Base-by-base conservation (phyloP, 2,329 filamentous ascomycete genomes). In the Hypomyces perniciosus region DNA sequence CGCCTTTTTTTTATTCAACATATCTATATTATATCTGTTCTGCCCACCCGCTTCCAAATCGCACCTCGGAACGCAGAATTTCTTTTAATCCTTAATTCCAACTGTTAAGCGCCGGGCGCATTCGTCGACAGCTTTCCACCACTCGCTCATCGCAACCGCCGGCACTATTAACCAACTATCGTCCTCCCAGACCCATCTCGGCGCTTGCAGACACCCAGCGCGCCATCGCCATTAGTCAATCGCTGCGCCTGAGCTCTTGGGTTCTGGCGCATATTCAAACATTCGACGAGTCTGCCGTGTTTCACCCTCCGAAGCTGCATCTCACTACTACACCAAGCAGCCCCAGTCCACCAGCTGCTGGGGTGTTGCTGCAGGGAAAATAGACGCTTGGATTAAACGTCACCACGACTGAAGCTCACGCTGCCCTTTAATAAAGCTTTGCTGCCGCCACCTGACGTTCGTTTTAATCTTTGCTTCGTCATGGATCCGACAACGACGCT, bases 401-500 rank as follows among this genome's bases (percentile, higher is more conserved):
- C 20, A 3, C 20, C 20, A 20, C 20, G 20, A 20, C 20, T 20
- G 20, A 20, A 20, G 20, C 20, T 20, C 20, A 20, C 20, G 20
- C 20, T 20, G 20, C 20, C 20, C 20, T 20, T 20, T 20, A 43
- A 53, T 46, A 49, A 50, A 45, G 33, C 33, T 33, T 20, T 38
- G 28, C 33, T 31, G 44, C 26, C 30, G 43, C 26, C 28, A 28
- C 28, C 26, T 43, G 30, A 37, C 33, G 12, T 33, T 35, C 29
- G 12, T 38, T 9, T 8, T 37, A 20, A 47, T 20, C 29, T 49
- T 48, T 48, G 38, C 48, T 52, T 56, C 55, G 44, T 43, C 63
- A 81, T 82, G 79, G 78, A 82, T 67, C 79, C 79, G 48, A 74
- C 74, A 39, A 85, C 83, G 26, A 84, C 84, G 53, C 79, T 87